Conservation (phyloP, 75 land plant genomes). For the Larix kaempferi region DNA sequence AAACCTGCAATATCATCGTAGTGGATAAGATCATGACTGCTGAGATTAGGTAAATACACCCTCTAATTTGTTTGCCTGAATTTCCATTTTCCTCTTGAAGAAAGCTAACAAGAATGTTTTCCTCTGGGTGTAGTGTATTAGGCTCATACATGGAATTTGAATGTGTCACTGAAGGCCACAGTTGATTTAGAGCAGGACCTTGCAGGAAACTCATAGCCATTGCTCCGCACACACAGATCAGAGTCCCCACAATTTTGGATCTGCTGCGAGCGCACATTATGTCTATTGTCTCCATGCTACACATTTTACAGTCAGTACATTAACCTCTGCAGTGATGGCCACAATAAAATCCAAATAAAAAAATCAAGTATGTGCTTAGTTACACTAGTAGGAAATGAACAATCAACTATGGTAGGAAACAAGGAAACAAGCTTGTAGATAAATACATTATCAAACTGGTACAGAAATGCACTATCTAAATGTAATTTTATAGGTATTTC, state of each 20-base stretch:
- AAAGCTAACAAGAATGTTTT: neutral
- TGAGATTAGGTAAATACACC: conserved; percentile 44
- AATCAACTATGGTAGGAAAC: neutral
- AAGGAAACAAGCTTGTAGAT: too few species aligned
- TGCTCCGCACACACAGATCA: conserved; percentile 54
- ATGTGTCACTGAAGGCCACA: neutral
- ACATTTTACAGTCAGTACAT: neutral
- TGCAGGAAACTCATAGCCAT: conserved; percentile 50
- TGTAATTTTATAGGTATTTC: too few species aligned
- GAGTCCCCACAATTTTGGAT: conserved; percentile 48
- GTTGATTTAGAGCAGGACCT: conserved; percentile 6
- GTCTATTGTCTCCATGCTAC: conserved; percentile 52
- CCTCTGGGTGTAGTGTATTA: neutral
- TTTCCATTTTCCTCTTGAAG: neutral
- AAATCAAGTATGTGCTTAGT: neutral
- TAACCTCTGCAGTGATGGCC: too few species aligned
- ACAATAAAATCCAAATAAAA: too few species aligned
- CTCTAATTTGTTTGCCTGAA: conserved; percentile 19
- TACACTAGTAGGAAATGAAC: neutral
- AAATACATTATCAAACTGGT: too few species aligned
- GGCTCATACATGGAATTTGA: neutral
- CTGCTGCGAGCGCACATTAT: conserved; percentile 35
- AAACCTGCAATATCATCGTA: conserved; percentile 50
- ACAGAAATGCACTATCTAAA: too few species aligned
- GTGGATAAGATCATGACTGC: conserved; percentile 40